These are phyloP conservation scores for Phaeosphaeriaceae sp. DNA, from an alignment of 2,329 filamentous ascomycete species.

Conservation along the genomic window DNA sequence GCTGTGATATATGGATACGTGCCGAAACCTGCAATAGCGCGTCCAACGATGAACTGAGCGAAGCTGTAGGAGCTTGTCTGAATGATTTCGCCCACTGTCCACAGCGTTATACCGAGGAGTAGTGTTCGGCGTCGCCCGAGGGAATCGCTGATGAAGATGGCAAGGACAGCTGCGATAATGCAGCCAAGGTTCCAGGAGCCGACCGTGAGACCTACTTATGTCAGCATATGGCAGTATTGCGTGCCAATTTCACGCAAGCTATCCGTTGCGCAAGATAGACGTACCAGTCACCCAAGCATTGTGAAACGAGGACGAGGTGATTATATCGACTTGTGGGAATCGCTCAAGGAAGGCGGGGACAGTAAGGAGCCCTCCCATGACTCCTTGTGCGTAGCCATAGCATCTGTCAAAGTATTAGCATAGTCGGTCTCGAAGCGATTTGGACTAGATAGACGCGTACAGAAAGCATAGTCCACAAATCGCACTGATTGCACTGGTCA, in stretches of 20 bases:
- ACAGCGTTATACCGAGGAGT: constrained; percentile 57
- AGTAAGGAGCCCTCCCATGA: constrained; percentile 73
- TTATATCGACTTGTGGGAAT: constrained; percentile 36
- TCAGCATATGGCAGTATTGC: neutral
- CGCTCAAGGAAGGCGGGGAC: constrained; percentile 64
- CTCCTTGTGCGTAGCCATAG: constrained; percentile 70
- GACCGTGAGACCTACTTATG: constrained; percentile 32
- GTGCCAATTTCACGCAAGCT: too few relatives aligned
- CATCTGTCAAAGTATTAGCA: constrained; percentile 41
- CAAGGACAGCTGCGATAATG: constrained; percentile 62
- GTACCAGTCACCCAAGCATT: constrained; percentile 36
- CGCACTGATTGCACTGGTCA: constrained; percentile 30
- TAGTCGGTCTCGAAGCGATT: neutral
- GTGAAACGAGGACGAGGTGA: constrained; percentile 24
- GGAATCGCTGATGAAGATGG: constrained; percentile 58
- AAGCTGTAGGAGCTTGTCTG: constrained; percentile 56
- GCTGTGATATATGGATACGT: constrained; percentile 21
- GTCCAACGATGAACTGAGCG: constrained; percentile 59
- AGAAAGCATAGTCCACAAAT: constrained; percentile 38
- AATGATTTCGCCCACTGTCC: constrained; percentile 58
- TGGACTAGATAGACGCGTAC: constrained; percentile 12
- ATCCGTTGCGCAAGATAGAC: neutral
- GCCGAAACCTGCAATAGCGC: constrained; percentile 58
- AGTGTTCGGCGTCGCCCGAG: constrained; percentile 59
- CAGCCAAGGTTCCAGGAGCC: constrained; percentile 58